Conservation (phyloP, 2,329 filamentous ascomycete species). For the Neodidymelliopsis sp. region DNA sequence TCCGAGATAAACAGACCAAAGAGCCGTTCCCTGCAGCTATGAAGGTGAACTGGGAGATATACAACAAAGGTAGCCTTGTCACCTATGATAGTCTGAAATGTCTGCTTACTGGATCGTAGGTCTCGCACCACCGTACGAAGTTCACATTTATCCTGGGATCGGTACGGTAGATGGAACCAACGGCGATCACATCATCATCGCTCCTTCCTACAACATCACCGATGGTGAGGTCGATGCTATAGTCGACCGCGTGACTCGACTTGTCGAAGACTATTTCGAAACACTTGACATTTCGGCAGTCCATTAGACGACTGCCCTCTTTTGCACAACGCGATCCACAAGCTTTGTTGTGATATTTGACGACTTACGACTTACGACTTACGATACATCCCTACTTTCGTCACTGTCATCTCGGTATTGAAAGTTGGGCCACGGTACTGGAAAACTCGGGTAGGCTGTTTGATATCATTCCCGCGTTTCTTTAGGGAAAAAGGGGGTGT, state of each 20-base stretch:
- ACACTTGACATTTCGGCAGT: slow-evolving; percentile 5
- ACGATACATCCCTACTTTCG: background rate
- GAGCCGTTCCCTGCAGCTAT: slow-evolving; percentile 59
- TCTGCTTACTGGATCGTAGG: slow-evolving; percentile 38
- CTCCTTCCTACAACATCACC: slow-evolving; percentile 72
- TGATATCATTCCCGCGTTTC: slow-evolving; percentile 14
- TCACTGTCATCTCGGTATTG: background rate
- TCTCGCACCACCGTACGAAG: slow-evolving; percentile 54
- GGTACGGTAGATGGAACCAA: slow-evolving; percentile 66
- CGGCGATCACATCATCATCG: slow-evolving; percentile 74
- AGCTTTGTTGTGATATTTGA: background rate
- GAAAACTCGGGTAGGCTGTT: slow-evolving; percentile 10
- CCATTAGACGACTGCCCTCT: background rate
- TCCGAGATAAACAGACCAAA: slow-evolving; percentile 62
- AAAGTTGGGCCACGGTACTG: background rate
- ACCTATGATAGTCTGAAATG: no score
- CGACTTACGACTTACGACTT: background rate
- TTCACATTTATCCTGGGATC: slow-evolving; percentile 69
- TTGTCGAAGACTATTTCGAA: slow-evolving; percentile 60
- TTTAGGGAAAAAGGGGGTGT: background rate
- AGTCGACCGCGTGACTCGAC: slow-evolving; percentile 58
- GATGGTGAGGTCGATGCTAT: slow-evolving; percentile 64
- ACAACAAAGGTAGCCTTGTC: slow-evolving; percentile 56
- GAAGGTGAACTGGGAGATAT: slow-evolving; percentile 58
- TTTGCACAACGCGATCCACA: background rate